These are phyloP conservation scores for Brassica juncea DNA, from an alignment of 345 rosid species.

Conservation along the genomic window DNA sequence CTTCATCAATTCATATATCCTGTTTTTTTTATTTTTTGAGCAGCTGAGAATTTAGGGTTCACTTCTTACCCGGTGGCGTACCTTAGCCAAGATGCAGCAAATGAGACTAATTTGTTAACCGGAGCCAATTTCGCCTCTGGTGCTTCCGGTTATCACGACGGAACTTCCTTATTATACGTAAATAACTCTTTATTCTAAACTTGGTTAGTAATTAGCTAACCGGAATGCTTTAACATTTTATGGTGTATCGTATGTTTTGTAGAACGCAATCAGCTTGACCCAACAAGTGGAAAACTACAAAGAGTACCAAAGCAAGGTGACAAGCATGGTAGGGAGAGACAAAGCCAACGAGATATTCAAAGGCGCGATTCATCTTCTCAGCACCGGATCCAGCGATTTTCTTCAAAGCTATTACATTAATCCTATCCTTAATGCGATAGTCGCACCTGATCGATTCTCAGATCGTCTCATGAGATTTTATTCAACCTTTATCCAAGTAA, in stretches of 20 bases:
- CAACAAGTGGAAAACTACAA: slow-evolving; percentile 67
- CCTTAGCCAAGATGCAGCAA: slow-evolving; percentile 52
- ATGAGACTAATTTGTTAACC: slow-evolving; percentile 56
- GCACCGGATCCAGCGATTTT: slow-evolving; percentile 83
- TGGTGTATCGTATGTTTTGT: neutral
- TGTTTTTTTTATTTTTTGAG: neutral
- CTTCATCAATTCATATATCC: neutral
- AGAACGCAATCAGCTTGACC: slow-evolving; percentile 68
- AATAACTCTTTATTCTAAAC: neutral
- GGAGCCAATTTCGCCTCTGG: slow-evolving; percentile 93
- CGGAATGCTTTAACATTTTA: slow-evolving; percentile 1
- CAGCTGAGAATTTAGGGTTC: slow-evolving; percentile 91
- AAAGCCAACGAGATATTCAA: slow-evolving; percentile 67
- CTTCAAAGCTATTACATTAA: slow-evolving; percentile 84
- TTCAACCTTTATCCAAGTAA: slow-evolving; percentile 63
- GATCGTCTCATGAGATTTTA: slow-evolving; percentile 62
- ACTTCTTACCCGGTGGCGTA: slow-evolving; percentile 74
- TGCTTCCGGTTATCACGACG: slow-evolving; percentile 74
- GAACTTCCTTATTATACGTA: slow-evolving; percentile 77
- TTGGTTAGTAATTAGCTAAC: neutral
- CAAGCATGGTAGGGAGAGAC: slow-evolving; percentile 53
- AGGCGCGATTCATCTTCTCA: slow-evolving; percentile 58
- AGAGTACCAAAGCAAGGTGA: slow-evolving; percentile 62
- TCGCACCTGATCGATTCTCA: slow-evolving; percentile 72
- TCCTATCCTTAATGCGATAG: slow-evolving; percentile 67